Percentiles rank a stretch among this genome's conserved stretches.
phyloP scores from a whole-genome alignment of 371 early-diverging fungal genomes.

The Mucor indicus region DNA sequence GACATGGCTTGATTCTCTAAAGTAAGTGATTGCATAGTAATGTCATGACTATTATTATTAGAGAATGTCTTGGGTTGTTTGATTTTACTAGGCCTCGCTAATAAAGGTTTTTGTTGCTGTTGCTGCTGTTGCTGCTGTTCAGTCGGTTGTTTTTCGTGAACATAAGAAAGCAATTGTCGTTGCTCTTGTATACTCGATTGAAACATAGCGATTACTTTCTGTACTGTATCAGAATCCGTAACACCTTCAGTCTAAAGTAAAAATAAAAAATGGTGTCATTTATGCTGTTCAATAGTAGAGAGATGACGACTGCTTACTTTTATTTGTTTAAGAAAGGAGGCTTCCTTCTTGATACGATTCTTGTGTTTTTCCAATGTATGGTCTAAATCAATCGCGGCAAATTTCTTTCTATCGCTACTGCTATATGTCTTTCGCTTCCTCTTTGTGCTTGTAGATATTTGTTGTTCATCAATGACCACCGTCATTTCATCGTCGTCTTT shows the following conservation, averaged over 20 bases:
- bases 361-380: conserved; percentile 15
- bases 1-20: not conserved
- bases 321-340: conserved; percentile 12
- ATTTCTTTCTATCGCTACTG: not conserved
- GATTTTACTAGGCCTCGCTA: no score
- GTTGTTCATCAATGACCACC: not conserved
- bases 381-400: not conserved
- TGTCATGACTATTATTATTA: no score
- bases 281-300: no score
- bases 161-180: conserved; percentile 6
- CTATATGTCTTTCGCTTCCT: conserved; percentile 1
- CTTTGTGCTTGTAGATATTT: not conserved
- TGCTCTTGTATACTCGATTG: conserved; percentile 15
- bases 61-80: no score
- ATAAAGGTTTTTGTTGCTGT: no score
- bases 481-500: conserved; percentile 11
- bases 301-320: no score
- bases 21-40: no score
- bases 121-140: not conserved
- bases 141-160: not conserved
- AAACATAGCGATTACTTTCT: conserved; percentile 5
- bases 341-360: conserved; percentile 13
- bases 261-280: no score
- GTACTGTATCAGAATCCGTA: not conserved
- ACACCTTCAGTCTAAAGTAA: no score